A percentile compares a stretch with the other conserved stretches of the same genome.
phyloP scores from a whole-genome alignment of 495 filamentous ascomycete genomes.

The Cenococcum geophilum region DNA sequence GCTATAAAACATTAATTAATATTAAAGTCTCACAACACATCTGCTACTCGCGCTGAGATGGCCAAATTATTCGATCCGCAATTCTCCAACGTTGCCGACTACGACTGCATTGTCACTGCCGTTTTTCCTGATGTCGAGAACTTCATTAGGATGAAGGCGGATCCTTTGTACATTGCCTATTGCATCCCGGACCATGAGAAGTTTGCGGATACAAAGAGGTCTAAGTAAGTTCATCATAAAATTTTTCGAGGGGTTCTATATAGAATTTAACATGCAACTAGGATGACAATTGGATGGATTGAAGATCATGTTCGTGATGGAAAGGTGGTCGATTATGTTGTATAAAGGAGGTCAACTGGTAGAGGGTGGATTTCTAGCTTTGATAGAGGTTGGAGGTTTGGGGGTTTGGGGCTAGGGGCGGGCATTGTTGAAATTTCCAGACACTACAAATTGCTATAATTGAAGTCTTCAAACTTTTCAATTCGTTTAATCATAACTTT shows the following conservation, averaged over 20 bases:
- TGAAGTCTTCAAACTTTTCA: too few species aligned
- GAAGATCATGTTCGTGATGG: conserved; percentile 20
- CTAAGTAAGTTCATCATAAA: conserved; percentile 12
- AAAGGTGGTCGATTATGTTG: conserved; percentile 10
- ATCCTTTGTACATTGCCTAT: conserved; percentile 29
- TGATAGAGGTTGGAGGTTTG: neutral
- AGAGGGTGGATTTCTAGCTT: neutral
- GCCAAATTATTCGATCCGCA: conserved; percentile 27
- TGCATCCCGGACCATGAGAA: conserved; percentile 32
- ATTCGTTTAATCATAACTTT: too few species aligned
- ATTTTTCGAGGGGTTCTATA: neutral
- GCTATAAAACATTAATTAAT: neutral
- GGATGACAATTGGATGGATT: conserved; percentile 29
- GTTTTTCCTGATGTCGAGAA: conserved; percentile 25
- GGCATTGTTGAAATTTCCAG: too few species aligned
- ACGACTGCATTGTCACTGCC: conserved; percentile 28
- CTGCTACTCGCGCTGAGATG: conserved; percentile 20
- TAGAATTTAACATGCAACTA: conserved; percentile 7
- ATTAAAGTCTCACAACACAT: conserved; percentile 30
- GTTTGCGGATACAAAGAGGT: conserved; percentile 31
- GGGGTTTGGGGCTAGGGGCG: too few species aligned
- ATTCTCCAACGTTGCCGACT: conserved; percentile 27
- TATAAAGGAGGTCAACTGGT: neutral
- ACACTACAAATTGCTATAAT: too few species aligned
- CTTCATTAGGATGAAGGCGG: conserved; percentile 29